These are phyloP conservation scores for Phytophthora multivora DNA, from an alignment of 352 stramenopile species.

Conservation along the genomic window DNA sequence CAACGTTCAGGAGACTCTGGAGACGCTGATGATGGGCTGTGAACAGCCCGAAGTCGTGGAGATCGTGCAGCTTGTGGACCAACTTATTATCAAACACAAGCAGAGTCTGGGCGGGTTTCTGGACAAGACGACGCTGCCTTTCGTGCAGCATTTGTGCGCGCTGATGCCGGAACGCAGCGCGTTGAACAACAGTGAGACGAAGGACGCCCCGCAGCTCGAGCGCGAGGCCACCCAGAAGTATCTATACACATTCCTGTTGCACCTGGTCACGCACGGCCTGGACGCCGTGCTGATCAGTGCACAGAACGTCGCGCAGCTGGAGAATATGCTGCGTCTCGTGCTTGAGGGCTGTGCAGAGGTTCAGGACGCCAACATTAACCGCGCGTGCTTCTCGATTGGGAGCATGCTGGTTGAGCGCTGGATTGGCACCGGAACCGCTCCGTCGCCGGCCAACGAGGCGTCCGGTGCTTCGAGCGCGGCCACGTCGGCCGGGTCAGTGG, in stretches of 20 bases:
- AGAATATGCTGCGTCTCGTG: constrained; percentile 70
- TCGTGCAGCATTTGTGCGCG: constrained; percentile 72
- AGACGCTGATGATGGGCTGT: constrained; percentile 70
- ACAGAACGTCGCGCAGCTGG: constrained; percentile 67
- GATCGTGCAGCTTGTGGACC: constrained; percentile 82
- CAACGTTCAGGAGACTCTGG: constrained; percentile 61
- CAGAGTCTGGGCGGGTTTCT: constrained; percentile 67
- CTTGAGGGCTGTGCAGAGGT: constrained; percentile 73
- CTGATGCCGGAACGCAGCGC: constrained; percentile 68
- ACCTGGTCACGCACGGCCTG: constrained; percentile 74
- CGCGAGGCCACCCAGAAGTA: constrained; percentile 82
- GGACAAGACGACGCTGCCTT: constrained; percentile 64
- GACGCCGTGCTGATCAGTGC: constrained; percentile 67
- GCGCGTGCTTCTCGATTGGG: constrained; percentile 73
- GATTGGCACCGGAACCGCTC: constrained; percentile 40
- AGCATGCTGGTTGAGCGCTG: constrained; percentile 72
- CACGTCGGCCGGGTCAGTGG: constrained; percentile 29
- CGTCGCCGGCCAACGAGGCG: constrained; percentile 31
- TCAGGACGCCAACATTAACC: constrained; percentile 75
- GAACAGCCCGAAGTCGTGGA: constrained; percentile 73
- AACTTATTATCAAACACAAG: constrained; percentile 90
- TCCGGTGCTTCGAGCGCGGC: constrained; percentile 17
- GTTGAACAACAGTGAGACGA: constrained; percentile 54
- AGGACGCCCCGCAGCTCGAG: constrained; percentile 78
- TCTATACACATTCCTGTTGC: constrained; percentile 79